Evolutionary conservation across 129 eudicot genomes (phyloP).

Genomic region (Chrysanthemum lavandulifolium): DNA sequence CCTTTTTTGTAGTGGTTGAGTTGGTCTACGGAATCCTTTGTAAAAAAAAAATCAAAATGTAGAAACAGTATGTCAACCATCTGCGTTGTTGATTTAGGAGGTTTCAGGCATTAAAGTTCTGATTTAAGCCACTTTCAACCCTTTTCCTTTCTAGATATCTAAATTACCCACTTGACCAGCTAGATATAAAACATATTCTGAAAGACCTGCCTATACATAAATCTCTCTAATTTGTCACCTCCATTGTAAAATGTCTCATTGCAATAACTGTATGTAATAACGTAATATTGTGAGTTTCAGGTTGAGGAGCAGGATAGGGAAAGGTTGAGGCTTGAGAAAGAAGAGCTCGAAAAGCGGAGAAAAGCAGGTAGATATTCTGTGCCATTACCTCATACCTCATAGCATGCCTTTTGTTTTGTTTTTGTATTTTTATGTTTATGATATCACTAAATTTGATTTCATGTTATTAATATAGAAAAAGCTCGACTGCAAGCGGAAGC

Average conservation of each 20-base stretch:
- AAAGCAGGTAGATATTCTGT: slow-evolving; percentile 56
- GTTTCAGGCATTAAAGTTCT: no score
- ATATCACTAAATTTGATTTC: slow-evolving; percentile 5
- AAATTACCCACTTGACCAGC: no score
- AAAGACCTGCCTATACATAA: neutral
- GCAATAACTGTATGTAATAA: no score
- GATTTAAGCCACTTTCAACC: no score
- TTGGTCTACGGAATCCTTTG: no score
- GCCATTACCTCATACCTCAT: neutral
- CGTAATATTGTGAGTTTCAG: slow-evolving; percentile 45
- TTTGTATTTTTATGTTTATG: neutral
- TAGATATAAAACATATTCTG: no score
- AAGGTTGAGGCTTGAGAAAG: slow-evolving; percentile 71
- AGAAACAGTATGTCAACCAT: no score
- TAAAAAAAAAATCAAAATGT: no score
- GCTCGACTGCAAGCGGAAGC: slow-evolving; percentile 93
- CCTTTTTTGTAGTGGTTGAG: no score
- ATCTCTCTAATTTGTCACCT: neutral
- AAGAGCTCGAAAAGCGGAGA: slow-evolving; percentile 74
- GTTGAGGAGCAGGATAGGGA: slow-evolving; percentile 66
- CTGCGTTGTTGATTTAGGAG: no score
- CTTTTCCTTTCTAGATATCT: no score
- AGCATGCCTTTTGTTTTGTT: neutral
- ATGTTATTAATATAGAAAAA: slow-evolving; percentile 53
- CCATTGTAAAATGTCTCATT: neutral